Percentiles rank a stretch among this genome's conserved stretches.
These are phyloP conservation scores for Lentinus brumalis DNA, from an alignment of 768 basidiomycete genomes.

Conservation along the genomic window DNA sequence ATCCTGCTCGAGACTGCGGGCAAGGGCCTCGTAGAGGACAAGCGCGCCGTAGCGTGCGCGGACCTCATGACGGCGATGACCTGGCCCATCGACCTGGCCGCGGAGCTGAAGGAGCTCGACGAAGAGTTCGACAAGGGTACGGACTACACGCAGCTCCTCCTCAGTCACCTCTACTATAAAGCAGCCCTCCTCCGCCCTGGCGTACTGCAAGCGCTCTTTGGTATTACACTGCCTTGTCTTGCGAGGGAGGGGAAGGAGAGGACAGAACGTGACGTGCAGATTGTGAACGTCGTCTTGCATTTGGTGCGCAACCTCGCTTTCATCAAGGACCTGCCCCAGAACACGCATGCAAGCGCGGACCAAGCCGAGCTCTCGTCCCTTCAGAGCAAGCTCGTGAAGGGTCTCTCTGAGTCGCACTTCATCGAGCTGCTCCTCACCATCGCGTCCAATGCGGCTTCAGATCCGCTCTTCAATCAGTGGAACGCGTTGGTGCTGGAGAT, in stretches of 20 bases:
- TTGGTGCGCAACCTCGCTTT: constrained; percentile 92
- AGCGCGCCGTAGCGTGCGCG: constrained; percentile 77
- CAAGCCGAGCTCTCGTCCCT: constrained; percentile 77
- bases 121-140: constrained; percentile 78
- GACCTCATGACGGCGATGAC: constrained; percentile 97
- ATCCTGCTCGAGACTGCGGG: constrained; percentile 83
- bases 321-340: constrained; percentile 82
- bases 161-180: constrained; percentile 90
- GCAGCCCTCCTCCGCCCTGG: constrained; percentile 69
- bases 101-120: constrained; percentile 91
- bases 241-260: constrained; percentile 71
- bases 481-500: constrained; percentile 94
- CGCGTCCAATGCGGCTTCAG: constrained; percentile 73
- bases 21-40: constrained; percentile 76
- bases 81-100: constrained; percentile 96
- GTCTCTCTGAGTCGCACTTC: constrained; percentile 70
- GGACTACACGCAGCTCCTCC: constrained; percentile 84
- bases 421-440: constrained; percentile 83
- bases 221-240: constrained; percentile 76
- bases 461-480: constrained; percentile 80
- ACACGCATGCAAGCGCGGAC: constrained; percentile 72
- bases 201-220: constrained; percentile 71
- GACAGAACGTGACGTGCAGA: constrained; percentile 76
- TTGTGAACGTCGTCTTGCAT: constrained; percentile 87
- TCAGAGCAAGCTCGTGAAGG: constrained; percentile 74